Evolutionary conservation across 352 stramenopile genomes (phyloP), one percentile per base, ranked within the genome.

Genomic region (Elongisporangium anandrum): DNA sequence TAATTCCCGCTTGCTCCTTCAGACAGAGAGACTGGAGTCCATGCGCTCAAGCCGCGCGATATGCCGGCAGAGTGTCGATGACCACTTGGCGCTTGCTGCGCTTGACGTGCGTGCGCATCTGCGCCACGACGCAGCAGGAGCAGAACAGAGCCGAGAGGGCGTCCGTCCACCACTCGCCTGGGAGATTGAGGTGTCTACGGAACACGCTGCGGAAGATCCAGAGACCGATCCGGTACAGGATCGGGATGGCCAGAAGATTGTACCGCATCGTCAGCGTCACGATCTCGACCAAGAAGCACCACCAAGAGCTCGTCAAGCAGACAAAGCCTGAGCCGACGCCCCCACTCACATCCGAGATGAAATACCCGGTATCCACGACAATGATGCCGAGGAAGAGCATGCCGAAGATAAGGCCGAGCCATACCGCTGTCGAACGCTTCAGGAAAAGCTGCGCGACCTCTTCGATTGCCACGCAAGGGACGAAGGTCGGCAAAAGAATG

Each of bases 401-500:
- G 34, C 34, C 34, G 34, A 45, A 45, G 34, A 66, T 9, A 5
- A 66, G 19, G 38, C 52, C 47, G 4, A 51, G 4, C 60, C 55
- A 66, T 34, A 66, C 54, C 13, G 38, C 60, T 22, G 12, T 21
- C 22, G 61, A 62, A 49, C 61, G 34, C 8, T 54, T 21, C 9
- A 29, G 55, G 26, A 51, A 54, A 47, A 56, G 23, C 23, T 47
- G 23, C 50, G 24, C 50, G 20, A 29, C 22, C 21, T 38, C 50
- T 54, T 24, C 50, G 21, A 23, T 39, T 20, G 21, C 26, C 7
- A 19, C 10, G 21, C 20, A 29, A 5, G 50, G 50, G 15, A 39
- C n/a, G 22, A 38, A 55, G 50, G 22, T n/a, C 9, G 22, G 23
- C 24, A 55, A 56, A 38, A 21, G 34, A 12, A 9, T 17, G 34